A percentile compares a stretch with the other conserved stretches of the same genome.
Evolutionary conservation across 495 filamentous ascomycete species (phyloP).

Genomic region (Aspergillus egyptiacus): DNA sequence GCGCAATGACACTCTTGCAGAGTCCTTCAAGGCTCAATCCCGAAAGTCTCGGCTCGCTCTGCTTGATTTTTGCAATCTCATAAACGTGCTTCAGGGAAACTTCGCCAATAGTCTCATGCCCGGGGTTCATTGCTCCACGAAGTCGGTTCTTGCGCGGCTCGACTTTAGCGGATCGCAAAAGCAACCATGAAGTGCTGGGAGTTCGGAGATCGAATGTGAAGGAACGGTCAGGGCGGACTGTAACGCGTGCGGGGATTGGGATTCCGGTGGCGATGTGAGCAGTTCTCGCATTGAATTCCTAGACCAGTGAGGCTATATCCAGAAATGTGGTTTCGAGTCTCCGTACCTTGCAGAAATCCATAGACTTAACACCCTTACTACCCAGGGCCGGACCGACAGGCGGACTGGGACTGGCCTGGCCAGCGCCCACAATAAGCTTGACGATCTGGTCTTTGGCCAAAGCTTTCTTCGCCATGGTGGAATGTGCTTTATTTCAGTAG

Average conservation of each 20-base stretch:
- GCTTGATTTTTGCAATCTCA: slow-evolving; percentile 97
- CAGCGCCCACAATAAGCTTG: slow-evolving; percentile 96
- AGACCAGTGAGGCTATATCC: background rate
- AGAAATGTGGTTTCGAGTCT: background rate
- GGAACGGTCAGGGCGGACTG: slow-evolving; percentile 85
- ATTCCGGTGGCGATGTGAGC: slow-evolving; percentile 75
- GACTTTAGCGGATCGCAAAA: slow-evolving; percentile 77
- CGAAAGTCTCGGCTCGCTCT: slow-evolving; percentile 71
- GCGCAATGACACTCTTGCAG: slow-evolving; percentile 76
- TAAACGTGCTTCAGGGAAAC: slow-evolving; percentile 94
- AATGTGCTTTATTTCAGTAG: background rate
- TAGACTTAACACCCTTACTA: slow-evolving; percentile 97
- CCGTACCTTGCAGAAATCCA: slow-evolving; percentile 98
- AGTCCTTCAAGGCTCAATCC: slow-evolving; percentile 75
- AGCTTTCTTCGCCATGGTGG: slow-evolving; percentile 72
- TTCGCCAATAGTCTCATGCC: slow-evolving; percentile 71
- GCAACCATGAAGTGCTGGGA: slow-evolving; percentile 80
- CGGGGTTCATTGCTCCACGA: slow-evolving; percentile 70
- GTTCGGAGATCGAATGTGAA: slow-evolving; percentile 94
- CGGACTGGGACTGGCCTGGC: slow-evolving; percentile 94
- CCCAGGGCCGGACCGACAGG: slow-evolving; percentile 95
- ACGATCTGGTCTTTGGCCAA: slow-evolving; percentile 77
- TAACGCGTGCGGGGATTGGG: slow-evolving; percentile 84
- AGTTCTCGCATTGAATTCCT: slow-evolving; percentile 98
- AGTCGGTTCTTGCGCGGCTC: slow-evolving; percentile 68